Percentiles rank a stretch among this genome's conserved stretches.
phyloP scores from a whole-genome alignment of 345 rosid genomes.

The Kandelia obovata region DNA sequence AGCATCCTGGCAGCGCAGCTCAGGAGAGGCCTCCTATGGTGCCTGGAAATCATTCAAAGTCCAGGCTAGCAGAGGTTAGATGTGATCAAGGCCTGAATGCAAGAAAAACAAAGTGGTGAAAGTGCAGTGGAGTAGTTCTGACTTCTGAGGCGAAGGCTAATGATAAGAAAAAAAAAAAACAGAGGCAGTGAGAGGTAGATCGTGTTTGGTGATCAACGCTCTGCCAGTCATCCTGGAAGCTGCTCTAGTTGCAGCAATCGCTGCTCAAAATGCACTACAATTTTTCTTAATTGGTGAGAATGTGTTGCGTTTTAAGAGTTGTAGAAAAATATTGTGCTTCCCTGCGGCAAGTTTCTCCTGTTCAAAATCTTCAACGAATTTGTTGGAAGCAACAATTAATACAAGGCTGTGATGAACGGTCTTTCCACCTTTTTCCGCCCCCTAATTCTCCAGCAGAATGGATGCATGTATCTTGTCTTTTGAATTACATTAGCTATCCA shows the following conservation, averaged over 20 bases:
- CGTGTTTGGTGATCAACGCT: not conserved
- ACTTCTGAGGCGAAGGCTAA: not conserved
- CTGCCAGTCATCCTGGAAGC: not conserved
- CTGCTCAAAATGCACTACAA: not conserved
- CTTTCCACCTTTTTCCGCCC: too few relatives aligned
- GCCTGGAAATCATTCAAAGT: constrained; percentile 49
- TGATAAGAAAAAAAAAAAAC: not conserved
- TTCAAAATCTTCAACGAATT: not conserved
- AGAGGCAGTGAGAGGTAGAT: constrained; percentile 3
- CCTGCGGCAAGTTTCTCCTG: not conserved
- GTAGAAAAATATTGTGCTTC: not conserved
- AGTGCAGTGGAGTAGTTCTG: not conserved
- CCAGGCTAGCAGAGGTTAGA: constrained; percentile 55
- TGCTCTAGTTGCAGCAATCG: not conserved
- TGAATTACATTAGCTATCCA: too few relatives aligned
- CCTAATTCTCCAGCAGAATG: too few relatives aligned
- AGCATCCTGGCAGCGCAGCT: constrained; percentile 27
- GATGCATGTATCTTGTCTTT: too few relatives aligned
- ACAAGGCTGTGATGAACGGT: too few relatives aligned
- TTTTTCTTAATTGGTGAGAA: not conserved
- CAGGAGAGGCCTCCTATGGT: constrained; percentile 58
- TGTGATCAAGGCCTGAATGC: constrained; percentile 40
- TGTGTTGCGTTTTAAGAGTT: not conserved
- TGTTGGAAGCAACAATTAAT: too few relatives aligned
- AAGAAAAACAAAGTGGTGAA: constrained; percentile 65